These are phyloP conservation scores for Phytophthora citricola DNA, from an alignment of 352 stramenopile species.

Conservation along the genomic window DNA sequence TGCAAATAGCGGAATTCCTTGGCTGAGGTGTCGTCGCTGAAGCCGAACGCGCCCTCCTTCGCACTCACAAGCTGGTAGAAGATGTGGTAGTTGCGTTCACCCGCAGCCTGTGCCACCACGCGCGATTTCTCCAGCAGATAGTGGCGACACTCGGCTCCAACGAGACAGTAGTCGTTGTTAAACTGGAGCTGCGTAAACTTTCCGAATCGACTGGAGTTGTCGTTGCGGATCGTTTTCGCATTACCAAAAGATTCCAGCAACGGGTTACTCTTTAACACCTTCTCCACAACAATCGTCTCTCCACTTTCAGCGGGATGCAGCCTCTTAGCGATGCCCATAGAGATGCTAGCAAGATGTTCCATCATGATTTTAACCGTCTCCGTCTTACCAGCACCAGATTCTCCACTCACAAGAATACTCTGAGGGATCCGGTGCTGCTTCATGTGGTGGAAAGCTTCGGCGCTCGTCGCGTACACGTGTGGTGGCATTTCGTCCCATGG, in stretches of 20 bases:
- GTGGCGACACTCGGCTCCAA: constrained; percentile 89
- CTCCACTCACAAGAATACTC: constrained; percentile 94
- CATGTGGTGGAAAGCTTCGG: constrained; percentile 87
- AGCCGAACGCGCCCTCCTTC: constrained; percentile 63
- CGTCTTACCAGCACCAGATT: constrained; percentile 95
- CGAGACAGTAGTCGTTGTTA: constrained; percentile 84
- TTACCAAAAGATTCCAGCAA: constrained; percentile 93
- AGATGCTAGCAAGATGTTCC: constrained; percentile 93
- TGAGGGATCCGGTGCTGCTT: constrained; percentile 71
- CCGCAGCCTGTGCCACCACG: constrained; percentile 87
- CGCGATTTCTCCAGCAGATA: constrained; percentile 99
- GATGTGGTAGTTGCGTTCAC: constrained; percentile 99
- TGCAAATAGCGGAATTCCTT: constrained; percentile 80
- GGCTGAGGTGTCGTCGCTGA: constrained; percentile 48
- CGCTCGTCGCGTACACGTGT: constrained; percentile 91
- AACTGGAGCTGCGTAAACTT: constrained; percentile 97
- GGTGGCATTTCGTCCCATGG: constrained; percentile 77
- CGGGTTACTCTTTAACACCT: constrained; percentile 92
- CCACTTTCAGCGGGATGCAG: constrained; percentile 71
- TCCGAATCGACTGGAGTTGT: constrained; percentile 96
- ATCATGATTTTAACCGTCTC: constrained; percentile 98
- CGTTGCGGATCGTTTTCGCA: constrained; percentile 93
- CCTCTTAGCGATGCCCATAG: constrained; percentile 63
- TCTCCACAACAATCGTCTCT: constrained; percentile 80
- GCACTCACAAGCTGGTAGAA: constrained; percentile 96